phyloP scores from a whole-genome alignment of 768 basidiomycete species.

The Dendrothele bispora region DNA sequence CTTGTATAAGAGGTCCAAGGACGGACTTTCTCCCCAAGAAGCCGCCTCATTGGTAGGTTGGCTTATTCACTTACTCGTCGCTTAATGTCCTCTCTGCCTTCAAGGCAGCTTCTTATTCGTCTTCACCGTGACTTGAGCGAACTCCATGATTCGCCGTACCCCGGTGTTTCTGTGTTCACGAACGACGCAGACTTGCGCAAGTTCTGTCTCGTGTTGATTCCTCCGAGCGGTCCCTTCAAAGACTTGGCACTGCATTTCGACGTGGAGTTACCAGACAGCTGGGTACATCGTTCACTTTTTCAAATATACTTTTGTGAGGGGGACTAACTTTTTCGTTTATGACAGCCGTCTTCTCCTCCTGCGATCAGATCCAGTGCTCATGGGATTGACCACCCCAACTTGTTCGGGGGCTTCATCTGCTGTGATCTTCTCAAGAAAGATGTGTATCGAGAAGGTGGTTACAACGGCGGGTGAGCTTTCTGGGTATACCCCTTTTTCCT shows the following conservation, averaged over 20 bases:
- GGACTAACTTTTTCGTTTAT: constrained; percentile 4
- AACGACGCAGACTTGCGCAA: constrained; percentile 41
- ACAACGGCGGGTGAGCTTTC: constrained; percentile 34
- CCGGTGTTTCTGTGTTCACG: constrained; percentile 40
- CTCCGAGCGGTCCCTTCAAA: constrained; percentile 45
- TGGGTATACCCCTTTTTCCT: background rate
- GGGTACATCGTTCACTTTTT: constrained; percentile 26
- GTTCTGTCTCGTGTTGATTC: constrained; percentile 44
- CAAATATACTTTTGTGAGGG: background rate
- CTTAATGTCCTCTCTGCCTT: background rate
- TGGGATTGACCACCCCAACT: constrained; percentile 41
- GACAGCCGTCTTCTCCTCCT: constrained; percentile 38
- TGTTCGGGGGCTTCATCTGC: constrained; percentile 39
- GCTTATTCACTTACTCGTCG: constrained; percentile 1
- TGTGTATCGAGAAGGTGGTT: constrained; percentile 24
- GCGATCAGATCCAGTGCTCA: constrained; percentile 29
- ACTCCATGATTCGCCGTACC: constrained; percentile 40
- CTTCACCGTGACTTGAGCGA: constrained; percentile 41
- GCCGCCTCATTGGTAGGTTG: too few relatives aligned
- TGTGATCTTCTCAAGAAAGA: constrained; percentile 40
- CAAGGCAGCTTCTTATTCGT: constrained; percentile 30
- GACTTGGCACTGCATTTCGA: constrained; percentile 40
- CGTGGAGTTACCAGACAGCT: constrained; percentile 36
- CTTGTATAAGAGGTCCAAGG: too few relatives aligned
- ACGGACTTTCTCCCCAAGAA: too few relatives aligned